phyloP scores from a whole-genome alignment of 1,139 yeast species.

The Pichia sp. region DNA sequence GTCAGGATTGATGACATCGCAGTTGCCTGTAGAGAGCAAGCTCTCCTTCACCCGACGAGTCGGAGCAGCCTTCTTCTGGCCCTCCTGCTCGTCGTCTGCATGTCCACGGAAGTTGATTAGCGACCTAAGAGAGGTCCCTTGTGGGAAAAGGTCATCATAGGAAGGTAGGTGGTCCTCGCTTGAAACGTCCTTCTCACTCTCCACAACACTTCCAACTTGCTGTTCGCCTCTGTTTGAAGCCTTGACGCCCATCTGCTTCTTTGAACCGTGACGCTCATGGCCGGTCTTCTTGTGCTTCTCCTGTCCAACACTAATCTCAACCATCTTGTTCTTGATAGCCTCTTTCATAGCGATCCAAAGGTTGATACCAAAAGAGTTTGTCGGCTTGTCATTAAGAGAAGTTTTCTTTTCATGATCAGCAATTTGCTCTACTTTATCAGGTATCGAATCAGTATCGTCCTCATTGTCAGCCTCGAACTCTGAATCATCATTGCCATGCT shows the following conservation, averaged over 20 bases:
- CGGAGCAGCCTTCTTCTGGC: background rate
- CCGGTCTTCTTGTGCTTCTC: background rate
- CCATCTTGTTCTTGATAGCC: constrained; percentile 41
- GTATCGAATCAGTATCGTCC: constrained; percentile 19
- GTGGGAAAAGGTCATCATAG: constrained; percentile 81
- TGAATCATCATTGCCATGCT: constrained; percentile 23
- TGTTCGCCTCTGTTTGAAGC: background rate
- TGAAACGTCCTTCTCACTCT: constrained; percentile 23
- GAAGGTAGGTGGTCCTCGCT: constrained; percentile 51
- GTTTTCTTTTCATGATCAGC: constrained; percentile 16
- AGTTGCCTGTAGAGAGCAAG: background rate
- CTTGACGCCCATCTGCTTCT: constrained; percentile 2
- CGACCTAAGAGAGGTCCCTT: constrained; percentile 42
- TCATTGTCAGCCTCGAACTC: constrained; percentile 25
- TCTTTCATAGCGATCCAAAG: constrained; percentile 63
- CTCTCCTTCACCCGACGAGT: background rate
- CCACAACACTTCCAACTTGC: constrained; percentile 1
- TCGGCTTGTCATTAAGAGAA: constrained; percentile 2
- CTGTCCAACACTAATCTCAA: constrained; percentile 14
- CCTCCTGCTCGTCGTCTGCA: constrained; percentile 6
- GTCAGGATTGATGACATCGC: background rate
- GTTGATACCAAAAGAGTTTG: constrained; percentile 28
- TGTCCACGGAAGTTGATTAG: constrained; percentile 33
- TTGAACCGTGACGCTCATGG: background rate
- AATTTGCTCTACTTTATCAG: background rate